Percentiles rank a stretch among this genome's conserved stretches.
Evolutionary conservation across 306 rosid genomes (phyloP).

Genomic region (Oxytropis ochrocephala): DNA sequence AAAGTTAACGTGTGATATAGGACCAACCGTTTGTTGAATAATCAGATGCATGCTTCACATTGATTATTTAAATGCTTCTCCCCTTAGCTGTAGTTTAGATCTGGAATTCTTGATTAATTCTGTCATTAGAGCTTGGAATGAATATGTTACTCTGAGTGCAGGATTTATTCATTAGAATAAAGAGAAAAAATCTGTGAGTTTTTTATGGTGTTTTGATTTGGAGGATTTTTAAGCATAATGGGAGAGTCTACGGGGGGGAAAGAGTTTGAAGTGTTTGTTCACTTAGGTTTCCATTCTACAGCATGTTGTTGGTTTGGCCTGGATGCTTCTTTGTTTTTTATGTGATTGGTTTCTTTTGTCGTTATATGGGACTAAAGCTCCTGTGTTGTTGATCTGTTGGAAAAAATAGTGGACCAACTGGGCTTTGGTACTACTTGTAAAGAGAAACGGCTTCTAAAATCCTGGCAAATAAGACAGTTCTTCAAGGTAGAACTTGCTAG

Average conservation of each 20-base stretch:
- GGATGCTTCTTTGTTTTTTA: constrained; percentile 2
- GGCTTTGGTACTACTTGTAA: neutral
- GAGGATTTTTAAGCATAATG: neutral
- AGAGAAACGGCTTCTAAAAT: neutral
- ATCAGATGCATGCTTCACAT: neutral
- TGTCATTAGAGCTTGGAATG: neutral
- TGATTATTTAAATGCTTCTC: neutral
- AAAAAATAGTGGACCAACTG: neutral
- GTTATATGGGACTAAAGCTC: constrained; percentile 4
- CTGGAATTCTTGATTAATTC: constrained; percentile 2
- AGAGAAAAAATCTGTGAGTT: neutral
- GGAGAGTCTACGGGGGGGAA: neutral
- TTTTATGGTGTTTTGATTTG: neutral
- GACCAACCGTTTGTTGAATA: constrained; percentile 12
- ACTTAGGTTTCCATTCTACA: neutral
- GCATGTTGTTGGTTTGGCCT: neutral
- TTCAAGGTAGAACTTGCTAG: neutral
- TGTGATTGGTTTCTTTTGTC: neutral
- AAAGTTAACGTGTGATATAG: constrained; percentile 1
- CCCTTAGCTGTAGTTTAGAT: neutral
- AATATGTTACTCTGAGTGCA: neutral
- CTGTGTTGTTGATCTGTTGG: constrained; percentile 3
- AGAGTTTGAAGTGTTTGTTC: neutral
- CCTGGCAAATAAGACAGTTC: neutral
- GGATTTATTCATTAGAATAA: neutral